Conservation (phyloP, 1,284 basidiomycete genomes). For the Termitomyces sp. region DNA sequence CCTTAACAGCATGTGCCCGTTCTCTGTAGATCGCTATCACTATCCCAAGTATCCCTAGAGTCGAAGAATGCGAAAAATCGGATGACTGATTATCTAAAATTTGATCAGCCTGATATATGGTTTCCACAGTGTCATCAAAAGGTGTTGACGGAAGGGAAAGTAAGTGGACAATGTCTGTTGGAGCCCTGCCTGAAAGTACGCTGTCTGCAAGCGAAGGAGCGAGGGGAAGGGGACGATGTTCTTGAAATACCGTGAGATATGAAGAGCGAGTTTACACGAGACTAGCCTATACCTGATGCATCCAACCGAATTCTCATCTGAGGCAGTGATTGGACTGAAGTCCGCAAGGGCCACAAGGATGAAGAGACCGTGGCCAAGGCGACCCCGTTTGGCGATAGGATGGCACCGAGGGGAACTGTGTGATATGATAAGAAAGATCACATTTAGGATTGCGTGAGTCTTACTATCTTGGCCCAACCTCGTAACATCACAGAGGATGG, state of each 20-base stretch:
- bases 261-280: not conserved
- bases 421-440: not conserved
- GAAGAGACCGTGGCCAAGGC: constrained; percentile 50
- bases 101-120: constrained; percentile 39
- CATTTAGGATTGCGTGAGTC: constrained; percentile 14
- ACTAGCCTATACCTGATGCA: constrained; percentile 7
- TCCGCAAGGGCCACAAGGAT: constrained; percentile 34
- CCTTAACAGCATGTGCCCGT: constrained; percentile 12
- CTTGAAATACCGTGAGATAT: not conserved
- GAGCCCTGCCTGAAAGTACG: constrained; percentile 40
- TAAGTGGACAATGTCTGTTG: constrained; percentile 51
- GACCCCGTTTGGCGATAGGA: constrained; percentile 52
- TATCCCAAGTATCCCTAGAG: constrained; percentile 47
- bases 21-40: constrained; percentile 50
- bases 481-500: constrained; percentile 39
- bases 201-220: constrained; percentile 38
- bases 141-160: constrained; percentile 39
- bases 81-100: constrained; percentile 37
- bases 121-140: constrained; percentile 36
- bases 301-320: constrained; percentile 15
- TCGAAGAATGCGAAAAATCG: constrained; percentile 30
- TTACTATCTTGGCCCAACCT: constrained; percentile 45
- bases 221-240: constrained; percentile 19
- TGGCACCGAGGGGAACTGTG: constrained; percentile 46
- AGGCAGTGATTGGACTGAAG: constrained; percentile 48